phyloP scores from a whole-genome alignment of 352 stramenopile genomes.

The Aphanomyces stellatus region DNA sequence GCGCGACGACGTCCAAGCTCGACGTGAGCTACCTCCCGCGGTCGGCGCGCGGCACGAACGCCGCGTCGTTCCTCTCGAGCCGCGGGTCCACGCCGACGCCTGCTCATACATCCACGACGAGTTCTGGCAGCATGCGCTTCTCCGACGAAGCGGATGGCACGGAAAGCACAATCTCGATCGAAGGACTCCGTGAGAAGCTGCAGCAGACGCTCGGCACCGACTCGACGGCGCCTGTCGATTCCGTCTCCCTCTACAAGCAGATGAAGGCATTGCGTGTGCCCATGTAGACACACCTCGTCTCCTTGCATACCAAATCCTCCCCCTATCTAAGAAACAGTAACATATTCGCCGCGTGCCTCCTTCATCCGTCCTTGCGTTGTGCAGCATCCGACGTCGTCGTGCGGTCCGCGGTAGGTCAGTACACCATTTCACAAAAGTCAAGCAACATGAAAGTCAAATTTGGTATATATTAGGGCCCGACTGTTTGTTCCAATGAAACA shows the following conservation, averaged over 20 bases:
- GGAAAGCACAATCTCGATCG: not conserved
- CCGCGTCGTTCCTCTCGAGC: conserved; percentile 1
- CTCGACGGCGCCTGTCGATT: not conserved
- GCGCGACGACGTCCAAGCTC: not conserved
- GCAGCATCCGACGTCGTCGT: too few relatives aligned
- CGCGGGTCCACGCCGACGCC: not conserved
- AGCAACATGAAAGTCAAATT: too few relatives aligned
- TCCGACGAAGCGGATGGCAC: not conserved
- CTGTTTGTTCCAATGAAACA: too few relatives aligned
- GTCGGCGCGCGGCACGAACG: not conserved
- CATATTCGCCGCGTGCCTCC: too few relatives aligned
- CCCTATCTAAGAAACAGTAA: conserved; percentile 4
- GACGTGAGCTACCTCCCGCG: too few relatives aligned
- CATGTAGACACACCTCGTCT: conserved; percentile 9
- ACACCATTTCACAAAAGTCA: too few relatives aligned
- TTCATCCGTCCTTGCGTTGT: too few relatives aligned
- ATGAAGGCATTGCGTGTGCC: conserved; percentile 16
- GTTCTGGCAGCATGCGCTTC: conserved; percentile 2
- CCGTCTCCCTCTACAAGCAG: conserved; percentile 17
- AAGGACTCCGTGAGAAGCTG: conserved; percentile 6
- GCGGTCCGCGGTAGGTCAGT: too few relatives aligned
- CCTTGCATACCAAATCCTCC: not conserved
- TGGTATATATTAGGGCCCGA: too few relatives aligned
- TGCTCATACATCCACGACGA: not conserved
- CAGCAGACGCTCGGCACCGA: not conserved